Evolutionary conservation across 768 basidiomycete species (phyloP), one percentile per base, ranked within the genome.

Genomic region (Albatrellus ellisii): DNA sequence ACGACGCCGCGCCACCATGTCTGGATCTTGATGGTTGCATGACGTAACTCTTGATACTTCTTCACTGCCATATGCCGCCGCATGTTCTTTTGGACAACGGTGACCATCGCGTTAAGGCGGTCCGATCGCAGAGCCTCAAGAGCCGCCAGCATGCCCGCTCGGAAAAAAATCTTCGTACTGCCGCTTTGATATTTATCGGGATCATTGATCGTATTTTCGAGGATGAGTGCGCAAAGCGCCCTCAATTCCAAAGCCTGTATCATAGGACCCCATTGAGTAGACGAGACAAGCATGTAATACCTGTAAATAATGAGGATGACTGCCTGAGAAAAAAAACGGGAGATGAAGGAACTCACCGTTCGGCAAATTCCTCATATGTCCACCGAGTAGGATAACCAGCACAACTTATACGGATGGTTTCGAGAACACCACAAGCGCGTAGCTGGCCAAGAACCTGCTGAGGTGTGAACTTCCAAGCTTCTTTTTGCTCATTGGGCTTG

Each of bases 301-400:
- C 94, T 95, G 48, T 2, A 29, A 22, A 31, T 2, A 34, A 36
- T 59, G 25, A 60, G 28, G 47, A 35, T 31, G 36, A 21, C 40
- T 14, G 20, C 43, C 38, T 46, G 22, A 15, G 18, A 25, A 4
- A 6, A 36, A 17, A 25, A 33, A 32, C 18, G 26, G 32, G 33
- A 33, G 26, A 22, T 15, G 21, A 42, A 21, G 25, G 22, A 17
- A 61, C 79, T 50, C 50, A 94, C 90, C 95, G 75, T 58, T 98
- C 92, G 4, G 89, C 95, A 56, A 99, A 99, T 59, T 98, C 95
- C 56, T 91, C 92, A 51, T 97, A 99, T 3, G 82, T 90, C 95
- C 95, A 98, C 26, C 95, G 73, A 10, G 90, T 90, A 22, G 95
- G 95, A 62, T 99, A 99, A 25, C 95, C 95, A 33, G 95, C 95